Percentiles rank a stretch among this genome's conserved stretches.
Conservation (phyloP, 331 rosid species). For the Dryas integrifolia region DNA sequence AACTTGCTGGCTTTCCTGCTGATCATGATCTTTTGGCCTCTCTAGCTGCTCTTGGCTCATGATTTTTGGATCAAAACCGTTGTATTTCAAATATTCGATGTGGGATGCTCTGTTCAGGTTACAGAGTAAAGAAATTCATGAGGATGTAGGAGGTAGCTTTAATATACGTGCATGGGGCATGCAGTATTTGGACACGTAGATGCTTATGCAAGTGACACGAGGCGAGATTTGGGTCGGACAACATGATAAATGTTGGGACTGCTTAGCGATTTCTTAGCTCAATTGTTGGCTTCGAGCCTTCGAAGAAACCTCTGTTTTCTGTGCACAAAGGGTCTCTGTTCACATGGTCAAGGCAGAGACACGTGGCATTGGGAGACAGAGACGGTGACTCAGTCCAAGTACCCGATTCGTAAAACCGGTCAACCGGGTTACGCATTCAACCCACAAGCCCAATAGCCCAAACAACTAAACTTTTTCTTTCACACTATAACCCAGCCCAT, state of each 20-base stretch:
- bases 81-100: conserved; percentile 7
- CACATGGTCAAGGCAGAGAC: neutral
- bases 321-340: neutral
- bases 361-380: neutral
- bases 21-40: conserved; percentile 15
- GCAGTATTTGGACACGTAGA: conserved; percentile 15
- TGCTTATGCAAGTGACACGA: neutral
- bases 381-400: conserved; percentile 6
- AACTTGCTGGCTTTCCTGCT: conserved; percentile 7
- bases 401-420: neutral
- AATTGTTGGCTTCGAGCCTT: conserved; percentile 22
- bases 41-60: conserved; percentile 51
- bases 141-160: neutral
- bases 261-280: conserved; percentile 30
- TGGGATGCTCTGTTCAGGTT: too few relatives aligned
- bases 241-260: conserved; percentile 11
- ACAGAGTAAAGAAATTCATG: neutral
- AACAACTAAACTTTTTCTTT: neutral
- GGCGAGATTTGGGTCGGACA: conserved; percentile 10
- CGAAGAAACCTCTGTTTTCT: neutral
- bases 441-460: too few relatives aligned
- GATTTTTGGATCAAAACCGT: neutral
- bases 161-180: conserved; percentile 36
- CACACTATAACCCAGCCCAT: too few relatives aligned
- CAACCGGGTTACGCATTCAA: too few relatives aligned